Conservation (phyloP, 148 eudicot species). For the Vaccinium darrowii region DNA sequence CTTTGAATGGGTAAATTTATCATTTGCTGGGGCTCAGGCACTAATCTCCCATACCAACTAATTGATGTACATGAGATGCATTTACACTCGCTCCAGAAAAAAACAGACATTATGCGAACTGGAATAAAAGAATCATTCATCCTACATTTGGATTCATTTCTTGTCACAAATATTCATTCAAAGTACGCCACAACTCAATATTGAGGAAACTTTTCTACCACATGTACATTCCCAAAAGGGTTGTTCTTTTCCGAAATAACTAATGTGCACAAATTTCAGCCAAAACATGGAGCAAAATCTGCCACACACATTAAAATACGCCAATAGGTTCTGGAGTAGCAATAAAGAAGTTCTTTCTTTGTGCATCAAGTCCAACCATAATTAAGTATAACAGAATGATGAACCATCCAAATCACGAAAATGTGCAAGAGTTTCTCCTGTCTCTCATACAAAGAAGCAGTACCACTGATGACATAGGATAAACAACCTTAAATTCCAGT, state of each 20-base stretch:
- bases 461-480: neutral
- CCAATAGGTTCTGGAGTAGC: neutral
- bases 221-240: neutral
- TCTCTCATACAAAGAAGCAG: neutral
- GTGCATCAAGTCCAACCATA: no score
- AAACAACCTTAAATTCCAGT: neutral
- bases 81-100: neutral
- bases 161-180: neutral
- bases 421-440: neutral
- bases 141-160: neutral
- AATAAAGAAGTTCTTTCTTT: neutral
- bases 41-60: neutral
- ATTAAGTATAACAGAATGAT: neutral
- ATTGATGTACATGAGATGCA: neutral
- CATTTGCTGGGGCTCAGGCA: neutral
- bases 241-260: neutral
- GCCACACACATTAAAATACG: neutral
- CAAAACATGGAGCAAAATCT: neutral
- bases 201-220: neutral
- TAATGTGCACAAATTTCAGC: neutral
- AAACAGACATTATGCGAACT: neutral
- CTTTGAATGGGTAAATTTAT: neutral
- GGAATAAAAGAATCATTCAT: neutral
- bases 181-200: neutral
- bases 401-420: neutral